Conservation (phyloP, 75 land plant species). For the Pinus tabuliformis region DNA sequence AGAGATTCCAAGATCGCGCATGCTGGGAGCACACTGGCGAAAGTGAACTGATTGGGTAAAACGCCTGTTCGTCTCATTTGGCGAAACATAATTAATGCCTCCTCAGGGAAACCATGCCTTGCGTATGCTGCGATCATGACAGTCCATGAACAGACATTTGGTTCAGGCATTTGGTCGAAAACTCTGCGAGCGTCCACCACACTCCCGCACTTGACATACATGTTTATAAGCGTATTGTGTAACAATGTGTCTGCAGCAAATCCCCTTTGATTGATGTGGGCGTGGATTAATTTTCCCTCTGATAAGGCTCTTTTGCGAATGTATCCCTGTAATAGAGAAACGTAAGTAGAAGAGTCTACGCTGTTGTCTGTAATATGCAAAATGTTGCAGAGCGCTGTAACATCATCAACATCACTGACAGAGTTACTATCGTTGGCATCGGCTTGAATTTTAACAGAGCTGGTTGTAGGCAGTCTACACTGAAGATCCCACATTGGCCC, state of each 20-base stretch:
- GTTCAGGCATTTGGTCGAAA: conserved; percentile 46
- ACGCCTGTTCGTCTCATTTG: conserved; percentile 32
- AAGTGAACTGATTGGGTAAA: conserved; percentile 44
- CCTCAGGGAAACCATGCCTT: conserved; percentile 14
- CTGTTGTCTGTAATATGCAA: too few relatives aligned
- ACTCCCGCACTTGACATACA: conserved; percentile 30
- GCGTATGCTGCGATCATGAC: conserved; percentile 33
- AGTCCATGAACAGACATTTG: conserved; percentile 53
- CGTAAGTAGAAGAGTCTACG: too few relatives aligned
- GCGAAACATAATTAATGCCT: conserved; percentile 32
- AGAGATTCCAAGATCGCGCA: conserved; percentile 24
- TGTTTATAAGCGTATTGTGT: conserved; percentile 25
- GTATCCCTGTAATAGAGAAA: too few relatives aligned
- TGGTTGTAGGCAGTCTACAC: too few relatives aligned
- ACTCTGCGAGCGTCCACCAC: conserved; percentile 23
- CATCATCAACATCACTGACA: too few relatives aligned
- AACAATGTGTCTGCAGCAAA: conserved; percentile 16
- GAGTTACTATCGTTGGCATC: too few relatives aligned
- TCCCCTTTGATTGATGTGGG: conserved; percentile 9
- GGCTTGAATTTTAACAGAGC: too few relatives aligned
- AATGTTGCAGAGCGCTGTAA: too few relatives aligned
- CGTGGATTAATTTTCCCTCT: too few relatives aligned
- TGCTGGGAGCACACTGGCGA: conserved; percentile 52
- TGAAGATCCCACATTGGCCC: too few relatives aligned
- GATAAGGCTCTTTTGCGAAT: too few relatives aligned